Base-by-base conservation (phyloP, 768 basidiomycete genomes). In the Dioszegia hungarica region DNA sequence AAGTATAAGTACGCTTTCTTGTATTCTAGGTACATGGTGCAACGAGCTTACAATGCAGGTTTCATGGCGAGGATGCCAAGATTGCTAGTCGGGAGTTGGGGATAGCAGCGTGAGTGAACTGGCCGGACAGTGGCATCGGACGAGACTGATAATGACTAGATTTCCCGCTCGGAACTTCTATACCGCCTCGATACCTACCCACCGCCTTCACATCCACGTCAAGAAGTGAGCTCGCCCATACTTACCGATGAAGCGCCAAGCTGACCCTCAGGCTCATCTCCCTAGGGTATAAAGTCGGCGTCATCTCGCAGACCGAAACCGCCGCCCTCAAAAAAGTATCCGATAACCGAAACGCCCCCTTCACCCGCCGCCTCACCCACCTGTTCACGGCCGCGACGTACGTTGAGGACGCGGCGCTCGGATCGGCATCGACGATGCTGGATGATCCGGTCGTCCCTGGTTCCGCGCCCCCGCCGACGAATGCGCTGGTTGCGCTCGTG, bases 331-430 rank as follows among this genome's bases (percentile, higher is more conserved):
- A 77, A 57, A 76, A 76, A 41, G 68, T 67, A 11, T 67, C 73
- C 41, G 73, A 74, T 12, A 77, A 76, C 51, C 49, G 73, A 12
- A 75, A 73, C 50, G 68, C 75, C n/a, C 76, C 76, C 6, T 77
- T 77, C 54, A 74, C 72, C 5, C 54, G 76, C n/a, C 63, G 73
- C 31, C 69, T 97, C 10, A 86, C 86, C 0, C 82, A 87, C 62
- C 75, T 94, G 34, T 94, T 88, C 62, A 94, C 93, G 25, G 84
- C 89, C 27, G 83, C 89, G 28, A 94, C 90, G 34, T 94, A 85
- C 67, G 86, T 97, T 1, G 93, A 97, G 59, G 80, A 79, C 20
- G 59, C 71, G 10, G 63, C 71, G 15, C 54, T 67, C 1, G 44
- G 38, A 20, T 72, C 65, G 12, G 68, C 63, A 31, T 72, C 79